A percentile compares a stretch with the other conserved stretches of the same genome.
phyloP scores from a whole-genome alignment of 2,329 filamentous ascomycete species.

The Colletotrichum gigasporum region DNA sequence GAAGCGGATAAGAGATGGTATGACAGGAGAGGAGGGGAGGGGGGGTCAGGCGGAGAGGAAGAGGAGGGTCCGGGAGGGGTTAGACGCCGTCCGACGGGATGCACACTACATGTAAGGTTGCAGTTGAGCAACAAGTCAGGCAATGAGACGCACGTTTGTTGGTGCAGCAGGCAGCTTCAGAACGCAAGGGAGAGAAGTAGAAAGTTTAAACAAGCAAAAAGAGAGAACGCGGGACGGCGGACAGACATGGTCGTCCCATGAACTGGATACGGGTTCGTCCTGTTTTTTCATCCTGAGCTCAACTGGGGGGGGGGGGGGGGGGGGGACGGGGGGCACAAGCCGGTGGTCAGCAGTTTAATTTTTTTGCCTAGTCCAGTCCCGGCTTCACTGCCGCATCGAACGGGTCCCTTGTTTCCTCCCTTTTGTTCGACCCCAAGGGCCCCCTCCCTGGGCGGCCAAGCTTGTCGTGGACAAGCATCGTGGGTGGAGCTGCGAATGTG shows the following conservation, averaged over 20 bases:
- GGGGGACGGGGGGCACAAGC: no score
- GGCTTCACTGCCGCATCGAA: background rate
- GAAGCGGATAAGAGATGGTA: background rate
- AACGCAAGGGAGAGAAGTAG: background rate
- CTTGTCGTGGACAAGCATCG: background rate
- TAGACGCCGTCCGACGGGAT: background rate
- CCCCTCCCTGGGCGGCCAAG: no score
- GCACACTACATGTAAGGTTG: conserved; percentile 4
- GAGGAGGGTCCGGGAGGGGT: background rate
- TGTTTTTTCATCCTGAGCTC: conserved; percentile 6
- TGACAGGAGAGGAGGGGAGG: background rate
- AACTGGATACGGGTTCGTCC: conserved; percentile 11
- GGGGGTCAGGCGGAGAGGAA: background rate
- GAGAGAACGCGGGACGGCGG: background rate
- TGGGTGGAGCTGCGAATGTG: background rate
- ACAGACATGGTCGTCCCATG: conserved; percentile 29
- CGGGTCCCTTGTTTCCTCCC: background rate
- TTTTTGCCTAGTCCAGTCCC: no score
- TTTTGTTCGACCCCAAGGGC: no score
- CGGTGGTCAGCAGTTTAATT: conserved; percentile 21
- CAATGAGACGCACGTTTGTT: no score
- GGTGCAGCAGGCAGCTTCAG: background rate
- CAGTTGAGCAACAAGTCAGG: background rate
- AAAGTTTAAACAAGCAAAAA: background rate
- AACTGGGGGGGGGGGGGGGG: background rate